A percentile compares a stretch with the other conserved stretches of the same genome.
phyloP scores from a whole-genome alignment of 2,329 filamentous ascomycete species.

The Metarhizium sp. region DNA sequence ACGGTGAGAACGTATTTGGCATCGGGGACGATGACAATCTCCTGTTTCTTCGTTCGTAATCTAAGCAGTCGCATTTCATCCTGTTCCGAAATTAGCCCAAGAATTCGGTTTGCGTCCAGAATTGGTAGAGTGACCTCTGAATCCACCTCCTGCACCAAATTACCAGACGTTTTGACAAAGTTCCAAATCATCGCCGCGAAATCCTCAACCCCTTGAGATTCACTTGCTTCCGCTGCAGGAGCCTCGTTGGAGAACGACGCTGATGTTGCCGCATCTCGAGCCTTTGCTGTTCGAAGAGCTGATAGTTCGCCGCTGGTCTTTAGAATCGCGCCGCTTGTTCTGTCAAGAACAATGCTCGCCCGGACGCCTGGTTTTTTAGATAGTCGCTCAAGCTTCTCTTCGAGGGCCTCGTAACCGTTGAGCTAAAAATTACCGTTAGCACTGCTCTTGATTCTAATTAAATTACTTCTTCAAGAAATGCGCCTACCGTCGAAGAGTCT shows the following conservation, averaged over 20 bases:
- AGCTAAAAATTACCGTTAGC: constrained; percentile 17
- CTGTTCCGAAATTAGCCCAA: constrained; percentile 26
- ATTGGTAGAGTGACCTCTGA: constrained; percentile 42
- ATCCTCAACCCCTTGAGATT: constrained; percentile 56
- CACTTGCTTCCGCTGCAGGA: constrained; percentile 31
- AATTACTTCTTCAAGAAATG: neutral
- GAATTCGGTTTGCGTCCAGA: neutral
- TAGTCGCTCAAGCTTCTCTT: constrained; percentile 57
- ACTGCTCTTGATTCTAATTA: neutral
- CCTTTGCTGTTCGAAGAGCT: constrained; percentile 35
- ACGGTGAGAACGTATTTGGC: constrained; percentile 70
- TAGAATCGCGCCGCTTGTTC: constrained; percentile 61
- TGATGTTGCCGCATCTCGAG: constrained; percentile 24
- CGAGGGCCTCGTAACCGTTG: constrained; percentile 50
- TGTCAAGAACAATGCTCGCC: constrained; percentile 66
- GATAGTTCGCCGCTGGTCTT: constrained; percentile 64
- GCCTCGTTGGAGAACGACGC: constrained; percentile 38
- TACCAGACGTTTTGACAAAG: constrained; percentile 61
- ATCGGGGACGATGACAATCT: constrained; percentile 76
- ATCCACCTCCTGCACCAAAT: constrained; percentile 63
- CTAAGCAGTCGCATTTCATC: constrained; percentile 71
- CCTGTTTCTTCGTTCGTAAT: constrained; percentile 74
- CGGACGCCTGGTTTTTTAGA: constrained; percentile 72
- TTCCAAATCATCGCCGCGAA: constrained; percentile 69
- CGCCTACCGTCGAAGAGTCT: constrained; percentile 6